Conservation (phyloP, 176 grass and related monocot species). For the Triticum monococcum region DNA sequence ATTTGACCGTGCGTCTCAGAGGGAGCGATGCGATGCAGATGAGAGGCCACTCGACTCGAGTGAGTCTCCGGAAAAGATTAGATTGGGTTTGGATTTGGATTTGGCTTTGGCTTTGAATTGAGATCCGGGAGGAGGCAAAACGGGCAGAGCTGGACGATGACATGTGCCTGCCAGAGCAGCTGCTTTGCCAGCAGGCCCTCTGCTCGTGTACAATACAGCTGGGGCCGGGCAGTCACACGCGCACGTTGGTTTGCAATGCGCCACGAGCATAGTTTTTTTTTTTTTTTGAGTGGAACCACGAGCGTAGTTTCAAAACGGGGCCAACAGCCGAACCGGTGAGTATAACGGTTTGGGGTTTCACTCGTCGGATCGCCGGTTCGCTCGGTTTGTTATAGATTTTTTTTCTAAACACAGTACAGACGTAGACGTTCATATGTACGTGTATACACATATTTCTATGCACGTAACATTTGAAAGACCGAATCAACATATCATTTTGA, state of each 20-base stretch:
- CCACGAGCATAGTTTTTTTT: not conserved
- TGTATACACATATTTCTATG: no score
- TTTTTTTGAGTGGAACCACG: no score
- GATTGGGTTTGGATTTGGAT: not conserved
- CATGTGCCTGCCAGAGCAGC: slow-evolving; percentile 18
- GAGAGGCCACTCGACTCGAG: not conserved
- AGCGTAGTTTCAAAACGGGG: no score
- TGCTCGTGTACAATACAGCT: not conserved
- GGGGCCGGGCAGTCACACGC: not conserved
- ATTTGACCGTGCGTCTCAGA: not conserved
- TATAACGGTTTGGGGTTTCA: no score
- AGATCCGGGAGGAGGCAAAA: slow-evolving; percentile 37
- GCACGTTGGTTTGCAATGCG: not conserved
- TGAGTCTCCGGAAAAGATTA: not conserved
- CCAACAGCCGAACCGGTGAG: no score
- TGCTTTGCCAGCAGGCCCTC: not conserved
- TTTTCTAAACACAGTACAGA: no score
- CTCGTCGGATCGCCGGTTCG: no score
- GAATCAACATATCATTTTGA: no score
- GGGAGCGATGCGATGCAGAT: not conserved
- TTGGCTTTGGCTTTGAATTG: not conserved
- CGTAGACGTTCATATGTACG: no score
- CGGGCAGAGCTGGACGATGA: slow-evolving; percentile 51
- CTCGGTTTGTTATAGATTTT: no score
- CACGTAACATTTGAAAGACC: no score